phyloP scores from a whole-genome alignment of 1,284 basidiomycete genomes.

The Cutaneotrichosporon spelunceum region DNA sequence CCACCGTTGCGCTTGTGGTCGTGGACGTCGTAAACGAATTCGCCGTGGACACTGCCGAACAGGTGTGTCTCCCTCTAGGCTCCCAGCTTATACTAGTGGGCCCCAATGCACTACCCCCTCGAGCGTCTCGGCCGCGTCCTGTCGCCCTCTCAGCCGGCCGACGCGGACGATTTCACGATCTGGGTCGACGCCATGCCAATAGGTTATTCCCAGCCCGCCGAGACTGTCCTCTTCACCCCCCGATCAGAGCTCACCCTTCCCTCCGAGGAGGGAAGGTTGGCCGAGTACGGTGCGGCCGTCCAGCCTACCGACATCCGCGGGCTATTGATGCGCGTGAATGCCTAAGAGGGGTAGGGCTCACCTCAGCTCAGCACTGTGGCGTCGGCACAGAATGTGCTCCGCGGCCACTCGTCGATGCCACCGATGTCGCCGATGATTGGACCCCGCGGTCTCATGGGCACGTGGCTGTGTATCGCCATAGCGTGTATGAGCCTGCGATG shows the following conservation, averaged over 20 bases:
- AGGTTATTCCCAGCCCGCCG: not conserved
- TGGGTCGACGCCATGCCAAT: not conserved
- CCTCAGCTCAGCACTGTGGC: not conserved
- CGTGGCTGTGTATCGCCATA: not conserved
- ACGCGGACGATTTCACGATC: not conserved
- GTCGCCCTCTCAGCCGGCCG: not conserved
- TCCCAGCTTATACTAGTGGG: too few species aligned
- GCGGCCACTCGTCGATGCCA: not conserved
- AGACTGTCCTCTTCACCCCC: not conserved
- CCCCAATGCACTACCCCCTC: too few species aligned
- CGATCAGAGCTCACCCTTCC: not conserved
- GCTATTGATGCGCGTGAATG: not conserved
- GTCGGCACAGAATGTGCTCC: not conserved
- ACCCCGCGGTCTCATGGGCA: not conserved
- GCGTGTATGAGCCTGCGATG: not conserved
- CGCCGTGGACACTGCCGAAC: slow-evolving; percentile 29
- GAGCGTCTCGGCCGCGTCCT: slow-evolving; percentile 9
- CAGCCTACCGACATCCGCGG: not conserved
- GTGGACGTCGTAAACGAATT: slow-evolving; percentile 28
- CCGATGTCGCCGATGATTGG: not conserved
- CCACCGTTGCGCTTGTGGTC: slow-evolving; percentile 16
- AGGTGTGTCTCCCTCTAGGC: not conserved
- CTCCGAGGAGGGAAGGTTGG: not conserved
- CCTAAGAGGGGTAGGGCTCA: not conserved
- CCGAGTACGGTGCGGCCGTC: not conserved